Evolutionary conservation across 345 rosid genomes (phyloP), one percentile per base, ranked within the genome.

Genomic region (Brassica incana): DNA sequence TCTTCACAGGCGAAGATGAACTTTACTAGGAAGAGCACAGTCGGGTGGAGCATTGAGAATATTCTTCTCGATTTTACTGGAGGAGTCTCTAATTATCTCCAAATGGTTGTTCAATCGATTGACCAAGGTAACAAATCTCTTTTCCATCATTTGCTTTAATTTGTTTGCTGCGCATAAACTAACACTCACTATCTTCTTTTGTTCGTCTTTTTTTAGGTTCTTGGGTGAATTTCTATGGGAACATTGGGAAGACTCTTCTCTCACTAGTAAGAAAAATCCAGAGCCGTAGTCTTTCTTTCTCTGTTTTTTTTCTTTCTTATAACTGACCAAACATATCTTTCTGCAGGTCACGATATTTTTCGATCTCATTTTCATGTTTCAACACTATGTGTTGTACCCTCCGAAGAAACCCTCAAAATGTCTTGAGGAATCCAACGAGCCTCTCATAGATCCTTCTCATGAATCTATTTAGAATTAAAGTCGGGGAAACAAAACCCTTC

Each of bases 151-250:
- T n/a, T 29, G 52, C 69, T 52, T 64, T 29, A 29, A 29, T 29
- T 18, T 33, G 33, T 18, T 70, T 77, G 60, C 58, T 79, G 45
- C 72, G 72, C 43, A 29, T 6, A 69, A 14, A 48, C 38, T 71
- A 3, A 65, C 35, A 0, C 23, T 65, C 23, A 0, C 23, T 65
- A 1, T 38, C 36, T 38, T 30, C 16, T 70, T 35, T 48, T 48
- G 56, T 48, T 48, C 56, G 11, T 3, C n/a, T 4, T 14, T n/a
- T 70, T 45, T 63, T 75, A 95, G 99, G 88, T 92, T 91, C 99
- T 58, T 95, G 94, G 98, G 92, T 90, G 79, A 95, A 95, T 88
- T 92, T 95, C 81, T 90, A 91, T 75, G 99, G 99, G 72, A 95
- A 95, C 82, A 81, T 91, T 27, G 98, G 99, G 83, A 95, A 95